These are phyloP conservation scores for Chrysoporthe deuterocubensis DNA, from an alignment of 2,329 filamentous ascomycete genomes.

Conservation along the genomic window DNA sequence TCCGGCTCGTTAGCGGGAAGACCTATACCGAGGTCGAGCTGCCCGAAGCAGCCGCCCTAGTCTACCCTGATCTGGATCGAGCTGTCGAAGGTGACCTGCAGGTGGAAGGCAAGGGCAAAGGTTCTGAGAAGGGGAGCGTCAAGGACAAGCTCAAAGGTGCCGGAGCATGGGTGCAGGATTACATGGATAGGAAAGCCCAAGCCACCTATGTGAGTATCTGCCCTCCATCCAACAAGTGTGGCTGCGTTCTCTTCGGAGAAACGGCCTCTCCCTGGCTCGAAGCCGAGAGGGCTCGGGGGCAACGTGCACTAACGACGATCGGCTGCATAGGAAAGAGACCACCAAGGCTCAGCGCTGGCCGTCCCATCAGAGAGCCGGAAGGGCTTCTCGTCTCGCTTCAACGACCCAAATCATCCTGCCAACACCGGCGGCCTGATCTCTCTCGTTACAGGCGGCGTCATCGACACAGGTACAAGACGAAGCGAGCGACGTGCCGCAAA, in stretches of 20 bases:
- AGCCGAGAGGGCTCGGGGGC: not conserved
- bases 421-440: slow-evolving; percentile 52
- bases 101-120: slow-evolving; percentile 34
- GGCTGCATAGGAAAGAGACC: slow-evolving; percentile 37
- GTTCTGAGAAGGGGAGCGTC: slow-evolving; percentile 4
- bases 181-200: slow-evolving; percentile 53
- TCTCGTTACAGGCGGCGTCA: slow-evolving; percentile 49
- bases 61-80: slow-evolving; percentile 43
- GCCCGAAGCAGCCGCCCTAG: slow-evolving; percentile 43
- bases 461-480: slow-evolving; percentile 36
- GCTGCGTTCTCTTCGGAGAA: not conserved
- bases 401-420: slow-evolving; percentile 55
- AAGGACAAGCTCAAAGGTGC: slow-evolving; percentile 37
- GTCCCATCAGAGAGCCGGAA: slow-evolving; percentile 35
- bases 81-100: slow-evolving; percentile 32
- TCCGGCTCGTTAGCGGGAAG: slow-evolving; percentile 41
- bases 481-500: slow-evolving; percentile 22
- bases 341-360: slow-evolving; percentile 45
- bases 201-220: slow-evolving; percentile 45
- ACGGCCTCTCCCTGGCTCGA: slow-evolving; percentile 5
- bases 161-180: slow-evolving; percentile 47
- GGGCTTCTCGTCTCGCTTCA: slow-evolving; percentile 51
- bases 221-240: not conserved
- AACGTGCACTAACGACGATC: not conserved
- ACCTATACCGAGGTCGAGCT: slow-evolving; percentile 43